Evolutionary conservation across 192 early-diverging fungal genomes (phyloP), one percentile per base, ranked within the genome.

Genomic region (Chytriomyces hyalinus): DNA sequence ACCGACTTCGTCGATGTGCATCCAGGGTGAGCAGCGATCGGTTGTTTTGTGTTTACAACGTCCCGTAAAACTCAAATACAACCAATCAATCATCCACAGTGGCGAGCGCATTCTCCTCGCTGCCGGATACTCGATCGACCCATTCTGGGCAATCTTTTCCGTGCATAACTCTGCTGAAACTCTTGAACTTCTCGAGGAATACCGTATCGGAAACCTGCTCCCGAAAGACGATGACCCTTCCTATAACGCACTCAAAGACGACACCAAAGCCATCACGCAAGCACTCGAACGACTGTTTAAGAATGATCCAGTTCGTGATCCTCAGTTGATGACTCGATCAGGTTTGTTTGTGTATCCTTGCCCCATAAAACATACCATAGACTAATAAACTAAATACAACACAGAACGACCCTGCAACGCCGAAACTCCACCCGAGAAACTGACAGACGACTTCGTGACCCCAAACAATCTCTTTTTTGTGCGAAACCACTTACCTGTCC

Each of bases 401-500:
- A 57, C 15, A 13, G 53, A 88, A 45, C 80, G 83, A 61, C 96
- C 96, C 0, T 95, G 94, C 80, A 97, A 97, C 70, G 96, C 96
- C 24, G 96, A 97, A 70, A 90, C 92, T 6, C 84, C 87, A 6
- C 83, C 88, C 8, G 81, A 87, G 9, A 13, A 36, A 7, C 53
- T 63, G 1, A 81, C 91, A 10, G 85, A 92, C 59, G 76, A 84
- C 61, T 89, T 88, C 78, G 87, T 95, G 49, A 97, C 95, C 11
- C 93, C 94, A 6, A 91, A 89, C 57, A 82, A 88, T 22, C 78
- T 85, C 50, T 94, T 94, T 80, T 97, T 93, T 74, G 92, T 94
- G 59, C 91, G 96, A 24, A 94, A 95, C 83, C 96, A 97, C 75
- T 91, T 95, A 5, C 93, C 96, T 26, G 92, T 97, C 48, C 96